These are phyloP conservation scores for Gossypium mustelinum DNA, from an alignment of 345 rosid genomes.

Conservation along the genomic window DNA sequence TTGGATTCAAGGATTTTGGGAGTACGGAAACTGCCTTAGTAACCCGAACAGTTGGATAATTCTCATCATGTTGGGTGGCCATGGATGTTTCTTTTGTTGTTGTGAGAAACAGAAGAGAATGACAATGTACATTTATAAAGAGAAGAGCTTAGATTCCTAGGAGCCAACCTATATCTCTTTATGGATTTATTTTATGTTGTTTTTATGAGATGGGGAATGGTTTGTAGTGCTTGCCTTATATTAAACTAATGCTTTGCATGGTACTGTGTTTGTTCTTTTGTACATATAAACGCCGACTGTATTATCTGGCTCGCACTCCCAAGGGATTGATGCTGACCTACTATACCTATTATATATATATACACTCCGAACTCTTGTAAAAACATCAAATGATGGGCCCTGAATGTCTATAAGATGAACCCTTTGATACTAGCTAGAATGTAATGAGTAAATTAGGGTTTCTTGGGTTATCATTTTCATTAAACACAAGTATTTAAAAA, in stretches of 20 bases:
- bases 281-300: background rate
- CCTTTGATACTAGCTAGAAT: background rate
- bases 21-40: slow-evolving; percentile 27
- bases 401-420: background rate
- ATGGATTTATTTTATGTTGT: background rate
- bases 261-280: background rate
- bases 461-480: background rate
- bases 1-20: slow-evolving; percentile 29
- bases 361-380: background rate
- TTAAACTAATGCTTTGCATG: slow-evolving; percentile 7
- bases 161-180: background rate
- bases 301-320: slow-evolving; percentile 12
- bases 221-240: background rate
- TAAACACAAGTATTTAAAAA: background rate
- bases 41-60: slow-evolving; percentile 21
- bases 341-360: background rate
- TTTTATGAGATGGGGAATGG: slow-evolving; percentile 1
- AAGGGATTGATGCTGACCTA: background rate
- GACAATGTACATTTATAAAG: background rate
- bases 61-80: slow-evolving; percentile 22
- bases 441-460: background rate
- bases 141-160: slow-evolving; percentile 3
- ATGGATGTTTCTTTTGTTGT: slow-evolving; percentile 14
- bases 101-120: slow-evolving; percentile 17
- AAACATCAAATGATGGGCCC: slow-evolving; percentile 5